Evolutionary conservation across 2,329 filamentous ascomycete genomes (phyloP).

Genomic region (Colletotrichum viniferum): DNA sequence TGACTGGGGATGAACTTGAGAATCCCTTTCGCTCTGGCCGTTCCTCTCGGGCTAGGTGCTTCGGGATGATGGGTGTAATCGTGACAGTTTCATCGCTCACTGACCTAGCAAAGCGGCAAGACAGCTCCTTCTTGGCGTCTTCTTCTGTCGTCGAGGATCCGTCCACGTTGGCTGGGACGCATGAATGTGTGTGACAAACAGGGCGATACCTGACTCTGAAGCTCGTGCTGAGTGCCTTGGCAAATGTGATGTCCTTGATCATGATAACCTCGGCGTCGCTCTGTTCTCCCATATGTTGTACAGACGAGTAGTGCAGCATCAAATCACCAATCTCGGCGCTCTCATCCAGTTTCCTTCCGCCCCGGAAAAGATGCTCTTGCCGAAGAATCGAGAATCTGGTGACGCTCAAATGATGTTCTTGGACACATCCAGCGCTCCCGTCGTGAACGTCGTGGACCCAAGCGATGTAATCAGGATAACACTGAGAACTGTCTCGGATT

Average conservation of each 20-base stretch:
- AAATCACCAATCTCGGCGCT: not conserved
- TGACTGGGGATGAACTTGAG: not conserved
- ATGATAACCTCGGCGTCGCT: not conserved
- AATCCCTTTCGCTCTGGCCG: not conserved
- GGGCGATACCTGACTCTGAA: not conserved
- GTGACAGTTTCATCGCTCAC: not conserved
- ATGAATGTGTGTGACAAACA: rapidly evolving
- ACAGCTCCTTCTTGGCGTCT: not conserved
- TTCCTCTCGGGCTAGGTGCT: not conserved
- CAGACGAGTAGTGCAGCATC: not conserved
- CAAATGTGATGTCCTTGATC: not conserved
- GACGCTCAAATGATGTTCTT: not conserved
- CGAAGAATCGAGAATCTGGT: not conserved
- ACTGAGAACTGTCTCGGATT: not conserved
- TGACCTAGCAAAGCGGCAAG: not conserved
- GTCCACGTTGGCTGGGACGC: not conserved
- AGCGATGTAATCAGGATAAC: not conserved
- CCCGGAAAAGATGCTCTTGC: not conserved
- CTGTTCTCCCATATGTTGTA: not conserved
- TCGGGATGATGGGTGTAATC: not conserved
- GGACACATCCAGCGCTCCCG: not conserved
- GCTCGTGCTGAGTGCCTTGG: not conserved
- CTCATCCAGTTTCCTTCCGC: not conserved
- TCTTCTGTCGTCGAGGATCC: not conserved
- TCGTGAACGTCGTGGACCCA: not conserved